These are phyloP conservation scores for Elsinoe fawcettii DNA, from an alignment of 2,329 filamentous ascomycete genomes.

Conservation along the genomic window DNA sequence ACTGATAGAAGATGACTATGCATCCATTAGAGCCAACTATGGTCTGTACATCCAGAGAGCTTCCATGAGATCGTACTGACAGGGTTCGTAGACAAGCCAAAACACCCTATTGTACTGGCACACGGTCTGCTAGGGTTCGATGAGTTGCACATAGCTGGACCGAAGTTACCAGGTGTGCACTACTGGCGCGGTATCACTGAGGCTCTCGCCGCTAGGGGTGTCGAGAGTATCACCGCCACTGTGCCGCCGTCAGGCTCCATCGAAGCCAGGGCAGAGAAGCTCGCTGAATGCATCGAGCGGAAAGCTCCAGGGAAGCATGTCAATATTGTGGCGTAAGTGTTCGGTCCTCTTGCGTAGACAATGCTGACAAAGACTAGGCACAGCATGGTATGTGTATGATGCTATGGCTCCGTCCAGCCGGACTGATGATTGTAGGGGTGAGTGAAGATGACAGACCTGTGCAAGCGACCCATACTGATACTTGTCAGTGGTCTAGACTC, in stretches of 20 bases:
- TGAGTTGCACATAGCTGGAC: slow-evolving; percentile 47
- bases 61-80: slow-evolving; percentile 3
- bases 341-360: background rate
- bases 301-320: slow-evolving; percentile 51
- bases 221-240: slow-evolving; percentile 54
- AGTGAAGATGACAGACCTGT: background rate
- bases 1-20: slow-evolving; percentile 54
- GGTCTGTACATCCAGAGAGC: slow-evolving; percentile 29
- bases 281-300: slow-evolving; percentile 46
- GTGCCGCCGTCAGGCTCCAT: slow-evolving; percentile 54
- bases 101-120: slow-evolving; percentile 54
- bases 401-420: too few relatives aligned
- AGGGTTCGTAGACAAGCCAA: slow-evolving; percentile 34
- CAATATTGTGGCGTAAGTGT: slow-evolving; percentile 55
- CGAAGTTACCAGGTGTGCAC: slow-evolving; percentile 48
- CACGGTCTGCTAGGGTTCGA: slow-evolving; percentile 61
- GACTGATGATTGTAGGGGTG: slow-evolving; percentile 30
- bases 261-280: slow-evolving; percentile 47
- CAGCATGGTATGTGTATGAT: slow-evolving; percentile 38
- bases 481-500: slow-evolving; percentile 51
- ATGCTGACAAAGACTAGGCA: slow-evolving; percentile 38
- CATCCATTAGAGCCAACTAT: slow-evolving; percentile 51
- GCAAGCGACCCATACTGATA: background rate
- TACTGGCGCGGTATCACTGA: slow-evolving; percentile 60
- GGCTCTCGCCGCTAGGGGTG: slow-evolving; percentile 47